phyloP scores from a whole-genome alignment of 2,329 filamentous ascomycete genomes.

The Pseudogymnoascus sp. region DNA sequence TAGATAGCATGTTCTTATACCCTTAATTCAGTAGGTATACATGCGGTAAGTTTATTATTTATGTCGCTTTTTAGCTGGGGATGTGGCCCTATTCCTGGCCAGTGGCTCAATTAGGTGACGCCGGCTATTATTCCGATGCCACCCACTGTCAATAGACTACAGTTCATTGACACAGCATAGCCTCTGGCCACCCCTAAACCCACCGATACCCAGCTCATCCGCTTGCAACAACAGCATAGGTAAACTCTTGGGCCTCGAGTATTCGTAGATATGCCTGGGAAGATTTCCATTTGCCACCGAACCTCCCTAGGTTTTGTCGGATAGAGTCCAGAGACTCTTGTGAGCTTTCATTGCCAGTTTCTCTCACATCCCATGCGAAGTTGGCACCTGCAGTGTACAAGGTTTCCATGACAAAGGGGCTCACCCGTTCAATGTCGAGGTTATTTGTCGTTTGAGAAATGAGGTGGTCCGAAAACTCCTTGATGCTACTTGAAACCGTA shows the following conservation, averaged over 20 bases:
- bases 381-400: slow-evolving; percentile 32
- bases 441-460: slow-evolving; percentile 17
- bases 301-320: slow-evolving; percentile 23
- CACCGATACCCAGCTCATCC: neutral
- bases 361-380: slow-evolving; percentile 32
- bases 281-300: slow-evolving; percentile 30
- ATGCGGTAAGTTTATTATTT: neutral
- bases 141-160: neutral
- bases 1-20: neutral
- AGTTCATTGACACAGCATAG: neutral
- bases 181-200: neutral
- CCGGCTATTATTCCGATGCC: neutral
- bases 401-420: slow-evolving; percentile 31
- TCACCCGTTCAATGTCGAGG: slow-evolving; percentile 24
- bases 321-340: slow-evolving; percentile 26
- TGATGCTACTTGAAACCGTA: slow-evolving; percentile 23
- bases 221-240: slow-evolving; percentile 18
- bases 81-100: neutral
- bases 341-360: slow-evolving; percentile 28
- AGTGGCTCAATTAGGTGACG: neutral
- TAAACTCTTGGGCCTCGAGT: slow-evolving; percentile 30
- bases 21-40: neutral
- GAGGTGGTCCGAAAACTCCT: slow-evolving; percentile 25
- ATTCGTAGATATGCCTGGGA: slow-evolving; percentile 31
- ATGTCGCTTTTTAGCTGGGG: neutral